Evolutionary conservation across 805 yeast genomes (phyloP), one percentile per base, ranked within the genome.

Genomic region (Nakazawaea ernobii): DNA sequence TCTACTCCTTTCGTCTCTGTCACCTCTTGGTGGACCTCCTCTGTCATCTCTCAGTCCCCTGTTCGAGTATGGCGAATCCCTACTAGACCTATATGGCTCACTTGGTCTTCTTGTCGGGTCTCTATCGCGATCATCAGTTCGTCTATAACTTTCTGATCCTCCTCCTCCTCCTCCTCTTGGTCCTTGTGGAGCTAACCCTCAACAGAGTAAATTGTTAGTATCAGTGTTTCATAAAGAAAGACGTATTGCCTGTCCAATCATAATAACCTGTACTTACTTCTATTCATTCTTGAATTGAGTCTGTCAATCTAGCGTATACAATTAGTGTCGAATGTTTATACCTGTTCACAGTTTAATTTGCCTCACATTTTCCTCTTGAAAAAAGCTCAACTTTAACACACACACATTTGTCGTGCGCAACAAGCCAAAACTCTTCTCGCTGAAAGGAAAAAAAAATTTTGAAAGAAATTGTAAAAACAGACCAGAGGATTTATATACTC

Each of bases 1-100:
- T 41, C 40, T 33, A 42, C 45, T 45, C 29, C 28, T 27, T 14
- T 35, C 42, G 7, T 26, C 46, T 29, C 46, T 33, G 30, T 28
- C 45, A 32, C 45, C 29, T 17, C 35, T 15, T 20, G 35, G 26
- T 6, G 36, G 9, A n/a, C n/a, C n/a, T 7, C 26, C 8, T 6
- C 40, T 11, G 13, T 35, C 27, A 14, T 20, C 28, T 27, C 35
- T 30, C 17, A n/a, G 36, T 30, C 32, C n/a, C 10, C 32, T 30
- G 32, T 30, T 30, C 3, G 10, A 30, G 6, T 30, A 10, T 4
- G 33, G 33, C 4, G 27, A 13, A 9, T 11, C 41, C 26, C 41
- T 38, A 13, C 11, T 13, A 7, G 32, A 26, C 26, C 32, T 24
- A 13, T 38, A 38, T 3, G 41, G 15, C 8, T 38, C 28, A 8